A percentile compares a stretch with the other conserved stretches of the same genome.
These are phyloP conservation scores for Fusarium cicatricum DNA, from an alignment of 2,329 filamentous ascomycete genomes.

Conservation along the genomic window DNA sequence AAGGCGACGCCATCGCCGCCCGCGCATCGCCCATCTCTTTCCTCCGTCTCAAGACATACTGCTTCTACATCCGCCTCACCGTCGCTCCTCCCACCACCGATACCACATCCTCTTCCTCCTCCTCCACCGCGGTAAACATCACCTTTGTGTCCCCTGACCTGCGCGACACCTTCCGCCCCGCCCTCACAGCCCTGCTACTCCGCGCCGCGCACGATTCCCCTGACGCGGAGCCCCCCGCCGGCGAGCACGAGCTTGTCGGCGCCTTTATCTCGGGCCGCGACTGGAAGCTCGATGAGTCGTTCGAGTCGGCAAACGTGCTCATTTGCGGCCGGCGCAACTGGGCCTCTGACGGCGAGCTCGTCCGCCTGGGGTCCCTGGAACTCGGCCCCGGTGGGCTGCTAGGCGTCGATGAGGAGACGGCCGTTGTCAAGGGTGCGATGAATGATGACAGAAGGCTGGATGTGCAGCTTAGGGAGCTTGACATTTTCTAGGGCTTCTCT, in stretches of 20 bases:
- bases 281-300: constrained; percentile 41
- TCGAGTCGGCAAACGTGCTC: constrained; percentile 41
- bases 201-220: constrained; percentile 27
- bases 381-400: constrained; percentile 41
- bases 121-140: constrained; percentile 14
- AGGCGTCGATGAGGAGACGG: constrained; percentile 34
- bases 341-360: constrained; percentile 40
- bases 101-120: constrained; percentile 17
- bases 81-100: constrained; percentile 23
- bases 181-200: constrained; percentile 34
- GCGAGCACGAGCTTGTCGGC: constrained; percentile 40
- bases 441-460: constrained; percentile 40
- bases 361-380: constrained; percentile 45
- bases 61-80: constrained; percentile 44
- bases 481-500: constrained; percentile 44
- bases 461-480: constrained; percentile 45
- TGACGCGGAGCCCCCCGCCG: constrained; percentile 31
- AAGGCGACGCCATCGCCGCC: constrained; percentile 45
- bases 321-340: constrained; percentile 43
- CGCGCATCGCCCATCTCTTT: constrained; percentile 42
- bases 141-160: constrained; percentile 37
- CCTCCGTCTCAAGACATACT: constrained; percentile 47
- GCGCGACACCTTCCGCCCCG: constrained; percentile 29
- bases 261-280: constrained; percentile 45
- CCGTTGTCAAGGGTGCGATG: constrained; percentile 42